Evolutionary conservation across 2,329 filamentous ascomycete genomes (phyloP).

Genomic region (Leptosphaerulina australis): DNA sequence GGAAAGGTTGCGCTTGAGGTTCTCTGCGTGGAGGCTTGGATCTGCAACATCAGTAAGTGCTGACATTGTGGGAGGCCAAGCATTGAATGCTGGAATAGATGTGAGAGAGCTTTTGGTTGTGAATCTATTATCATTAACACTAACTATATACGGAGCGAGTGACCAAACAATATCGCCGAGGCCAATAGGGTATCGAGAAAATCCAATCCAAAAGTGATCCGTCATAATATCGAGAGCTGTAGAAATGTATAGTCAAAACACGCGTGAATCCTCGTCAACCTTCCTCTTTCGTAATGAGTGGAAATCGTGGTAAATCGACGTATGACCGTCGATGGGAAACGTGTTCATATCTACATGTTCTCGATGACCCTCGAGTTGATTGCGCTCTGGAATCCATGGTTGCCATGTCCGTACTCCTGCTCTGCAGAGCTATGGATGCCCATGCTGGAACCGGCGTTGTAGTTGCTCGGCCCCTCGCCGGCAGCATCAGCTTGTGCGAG

Average conservation of each 20-base stretch:
- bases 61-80: neutral
- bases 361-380: slow-evolving; percentile 83
- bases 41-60: neutral
- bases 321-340: neutral
- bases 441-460: slow-evolving; percentile 32
- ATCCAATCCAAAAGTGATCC: slow-evolving; percentile 2
- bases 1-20: too few species aligned
- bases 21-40: too few species aligned
- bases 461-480: slow-evolving; percentile 62
- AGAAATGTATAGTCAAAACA: slow-evolving; percentile 5
- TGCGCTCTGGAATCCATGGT: slow-evolving; percentile 73
- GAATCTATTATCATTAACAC: slow-evolving; percentile 5
- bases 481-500: slow-evolving; percentile 57
- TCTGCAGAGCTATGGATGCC: slow-evolving; percentile 28
- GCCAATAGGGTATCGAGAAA: slow-evolving; percentile 18
- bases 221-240: slow-evolving; percentile 5
- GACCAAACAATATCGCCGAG: slow-evolving; percentile 1
- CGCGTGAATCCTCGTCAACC: neutral
- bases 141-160: slow-evolving; percentile 8
- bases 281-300: neutral
- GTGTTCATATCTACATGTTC: slow-evolving; percentile 67
- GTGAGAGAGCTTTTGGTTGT: neutral
- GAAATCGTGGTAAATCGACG: too few species aligned
- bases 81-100: neutral
- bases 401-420: slow-evolving; percentile 48